Evolutionary conservation across 495 filamentous ascomycete species (phyloP).

Genomic region (Umbilicaria muhlenbergii): DNA sequence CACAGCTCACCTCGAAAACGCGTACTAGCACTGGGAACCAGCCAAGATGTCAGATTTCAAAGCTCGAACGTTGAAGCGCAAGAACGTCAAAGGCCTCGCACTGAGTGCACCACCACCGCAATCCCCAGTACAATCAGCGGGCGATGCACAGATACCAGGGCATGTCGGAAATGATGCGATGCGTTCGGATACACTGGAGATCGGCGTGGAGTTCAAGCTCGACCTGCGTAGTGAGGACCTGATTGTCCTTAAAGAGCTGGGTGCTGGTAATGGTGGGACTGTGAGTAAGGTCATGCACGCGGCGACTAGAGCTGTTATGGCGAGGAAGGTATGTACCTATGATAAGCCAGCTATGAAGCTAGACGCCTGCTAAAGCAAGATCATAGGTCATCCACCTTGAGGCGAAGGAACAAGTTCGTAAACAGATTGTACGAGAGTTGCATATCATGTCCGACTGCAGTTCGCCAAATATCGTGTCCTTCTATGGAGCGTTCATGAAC

Average conservation of each 20-base stretch:
- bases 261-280: slow-evolving; percentile 90
- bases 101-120: slow-evolving; percentile 54
- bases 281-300: slow-evolving; percentile 96
- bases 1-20: no score
- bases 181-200: slow-evolving; percentile 71
- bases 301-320: slow-evolving; percentile 91
- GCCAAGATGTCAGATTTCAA: slow-evolving; percentile 75
- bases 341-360: background rate
- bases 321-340: slow-evolving; percentile 57
- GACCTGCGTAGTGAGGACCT: slow-evolving; percentile 87
- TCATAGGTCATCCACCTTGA: slow-evolving; percentile 90
- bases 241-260: slow-evolving; percentile 83
- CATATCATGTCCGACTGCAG: slow-evolving; percentile 98
- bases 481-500: slow-evolving; percentile 94
- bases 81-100: slow-evolving; percentile 93
- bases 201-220: slow-evolving; percentile 89
- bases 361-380: background rate
- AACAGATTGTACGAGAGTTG: slow-evolving; percentile 87
- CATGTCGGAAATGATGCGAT: slow-evolving; percentile 45
- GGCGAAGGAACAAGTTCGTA: slow-evolving; percentile 88
- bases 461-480: slow-evolving; percentile 87
- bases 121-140: slow-evolving; percentile 37
- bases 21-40: background rate
- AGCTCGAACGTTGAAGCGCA: slow-evolving; percentile 85
- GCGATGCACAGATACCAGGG: slow-evolving; percentile 42